Evolutionary conservation across 2,329 filamentous ascomycete genomes (phyloP), one percentile per base, ranked within the genome.

Genomic region (Cladosporium sp.): DNA sequence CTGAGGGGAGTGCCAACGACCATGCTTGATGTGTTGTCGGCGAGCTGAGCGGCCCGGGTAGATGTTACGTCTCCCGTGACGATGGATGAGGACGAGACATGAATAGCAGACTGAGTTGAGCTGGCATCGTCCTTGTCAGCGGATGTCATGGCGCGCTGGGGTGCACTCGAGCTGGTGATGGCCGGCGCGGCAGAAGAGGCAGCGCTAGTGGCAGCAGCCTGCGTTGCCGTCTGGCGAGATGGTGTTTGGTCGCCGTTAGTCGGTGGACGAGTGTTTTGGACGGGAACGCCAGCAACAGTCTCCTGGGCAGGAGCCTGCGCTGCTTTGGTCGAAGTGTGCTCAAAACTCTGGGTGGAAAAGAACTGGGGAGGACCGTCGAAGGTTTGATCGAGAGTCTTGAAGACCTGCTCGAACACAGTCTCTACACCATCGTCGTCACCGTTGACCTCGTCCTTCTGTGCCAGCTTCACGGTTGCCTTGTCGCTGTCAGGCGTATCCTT

Each of bases 371-470:
- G 76, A 36, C 84, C 85, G 26, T 77, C 74, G 69, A 87, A 87
- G 53, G 83, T 85, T 67, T 65, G 80, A 74, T 78, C 72, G 21
- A 82, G 77, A 0, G 85, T 87, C 57, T 85, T 79, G 74, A 86
- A 87, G 64, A 87, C 81, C 28, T 84, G 75, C 5, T 76, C 77
- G 25, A 77, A 73, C 32, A 79, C 72, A 1, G 78, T 79, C 30
- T 74, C 70, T 59, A 73, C 65, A 60, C 67, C 68, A 18, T 58
- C 56, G 21, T 67, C 58, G n/a, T 67, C 59, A 46, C 71, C 65
- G 54, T 59, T 46, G 21, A 11, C 56, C 48, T 61, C 36, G 23
- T 58, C 56, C 48, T 58, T 64, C 23, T 64, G 54, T 18, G 62
- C 62, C 18, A 64, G 23, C 51, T 64, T 57, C 14, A 53, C 36